Evolutionary conservation across 352 stramenopile genomes (phyloP), one percentile per base, ranked within the genome.

Genomic region (Phytopythium ostracodes): DNA sequence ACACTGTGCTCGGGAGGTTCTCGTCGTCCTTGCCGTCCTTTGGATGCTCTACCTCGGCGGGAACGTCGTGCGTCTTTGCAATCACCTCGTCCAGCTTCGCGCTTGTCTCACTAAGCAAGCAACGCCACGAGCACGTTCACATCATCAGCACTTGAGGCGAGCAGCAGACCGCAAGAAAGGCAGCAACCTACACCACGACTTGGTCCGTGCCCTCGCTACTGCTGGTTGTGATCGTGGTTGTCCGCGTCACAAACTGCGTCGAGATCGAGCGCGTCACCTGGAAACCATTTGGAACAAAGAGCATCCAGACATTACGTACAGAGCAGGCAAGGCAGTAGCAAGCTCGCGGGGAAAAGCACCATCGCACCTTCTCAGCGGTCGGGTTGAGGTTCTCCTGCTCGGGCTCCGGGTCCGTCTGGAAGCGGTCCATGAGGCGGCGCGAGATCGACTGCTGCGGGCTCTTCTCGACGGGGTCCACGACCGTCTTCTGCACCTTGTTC

Each of bases 1-100:
- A 93, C 64, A 88, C 89, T 20, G 84, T 91, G 22, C 71, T 77
- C 11, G 84, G 81, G 52, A 76, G 72, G 15, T 73, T 71, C 75
- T 81, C 64, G 42, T 18, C 67, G 14, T 63, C 62, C n/a, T 74
- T 46, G 4, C 22, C 25, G 44, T 22, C 49, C 50, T 63, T 51
- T 0, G n/a, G 56, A 44, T 70, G 43, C 12, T 43, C 44, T 11
- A 46, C 20, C 8, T 76, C 56, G 14, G 63, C 56, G 25, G 69
- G 49, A 12, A 54, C 60, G 6, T 61, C 44, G 54, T 68, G 24
- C 46, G 56, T 58, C 52, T 54, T 36, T n/a, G 55, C 17, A 15
- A 52, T 59, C 50, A 62, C 59, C 56, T 58, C 60, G 38, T 63
- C 52, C 51, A 71, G 51, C 29, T 40, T 52, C 36, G 64, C 59